phyloP scores from a whole-genome alignment of 345 rosid species.

The Gossypioides kirkii region DNA sequence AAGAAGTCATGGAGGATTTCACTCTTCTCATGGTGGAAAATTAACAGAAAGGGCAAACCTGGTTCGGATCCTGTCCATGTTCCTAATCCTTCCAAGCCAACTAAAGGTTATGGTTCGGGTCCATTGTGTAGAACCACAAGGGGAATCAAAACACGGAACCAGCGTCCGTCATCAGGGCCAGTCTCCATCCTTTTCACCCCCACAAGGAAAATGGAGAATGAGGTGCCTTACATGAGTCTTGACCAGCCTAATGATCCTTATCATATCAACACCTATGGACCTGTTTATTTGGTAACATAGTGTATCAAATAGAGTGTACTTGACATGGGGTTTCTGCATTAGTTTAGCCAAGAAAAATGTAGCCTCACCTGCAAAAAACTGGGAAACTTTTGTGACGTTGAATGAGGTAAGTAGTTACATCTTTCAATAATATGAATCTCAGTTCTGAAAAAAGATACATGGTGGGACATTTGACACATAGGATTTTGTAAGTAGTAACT shows the following conservation, averaged over 20 bases:
- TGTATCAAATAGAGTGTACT: background rate
- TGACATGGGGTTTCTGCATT: constrained; percentile 1
- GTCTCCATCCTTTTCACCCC: constrained; percentile 31
- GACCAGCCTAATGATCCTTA: constrained; percentile 26
- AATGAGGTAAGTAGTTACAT: background rate
- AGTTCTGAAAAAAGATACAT: background rate
- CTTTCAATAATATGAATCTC: background rate
- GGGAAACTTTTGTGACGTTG: background rate
- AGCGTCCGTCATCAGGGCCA: constrained; percentile 39
- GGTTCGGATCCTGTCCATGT: constrained; percentile 16
- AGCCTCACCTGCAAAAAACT: background rate
- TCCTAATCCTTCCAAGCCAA: constrained; percentile 22
- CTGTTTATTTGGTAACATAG: constrained; percentile 51
- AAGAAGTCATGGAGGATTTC: constrained; percentile 48
- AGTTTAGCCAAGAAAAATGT: constrained; percentile 7
- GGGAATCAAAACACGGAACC: constrained; percentile 17
- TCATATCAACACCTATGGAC: constrained; percentile 38
- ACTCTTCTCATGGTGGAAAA: constrained; percentile 48
- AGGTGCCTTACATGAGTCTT: constrained; percentile 38
- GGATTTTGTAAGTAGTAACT: background rate
- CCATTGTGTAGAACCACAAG: constrained; percentile 24
- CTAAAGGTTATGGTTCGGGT: constrained; percentile 40
- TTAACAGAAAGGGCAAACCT: constrained; percentile 33
- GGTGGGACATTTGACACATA: constrained; percentile 6
- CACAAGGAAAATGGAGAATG: constrained; percentile 26